These are phyloP conservation scores for Magnusiomyces sp. DNA, from an alignment of 1,139 yeast species.

Conservation along the genomic window DNA sequence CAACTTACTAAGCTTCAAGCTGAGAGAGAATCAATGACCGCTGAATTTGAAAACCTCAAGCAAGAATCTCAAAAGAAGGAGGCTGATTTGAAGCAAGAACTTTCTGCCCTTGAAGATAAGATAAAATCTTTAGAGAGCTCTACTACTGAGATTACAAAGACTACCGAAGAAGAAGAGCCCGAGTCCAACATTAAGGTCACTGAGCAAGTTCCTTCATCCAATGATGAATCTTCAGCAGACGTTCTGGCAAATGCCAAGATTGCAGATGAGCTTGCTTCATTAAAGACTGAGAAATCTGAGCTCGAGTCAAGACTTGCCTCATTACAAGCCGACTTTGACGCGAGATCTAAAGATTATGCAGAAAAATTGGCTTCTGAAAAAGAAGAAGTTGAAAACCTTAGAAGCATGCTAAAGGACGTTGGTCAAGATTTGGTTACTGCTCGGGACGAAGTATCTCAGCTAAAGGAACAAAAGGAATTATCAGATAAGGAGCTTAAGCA, in stretches of 20 bases:
- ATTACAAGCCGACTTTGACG: not conserved
- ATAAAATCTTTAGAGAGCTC: not conserved
- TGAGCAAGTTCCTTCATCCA: not conserved
- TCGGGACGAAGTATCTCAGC: conserved; percentile 2
- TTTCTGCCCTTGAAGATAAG: too few species aligned
- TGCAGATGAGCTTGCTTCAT: not conserved
- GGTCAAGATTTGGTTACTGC: conserved; percentile 62
- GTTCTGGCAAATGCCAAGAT: not conserved
- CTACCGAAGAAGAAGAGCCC: conserved; percentile 6
- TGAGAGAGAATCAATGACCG: not conserved
- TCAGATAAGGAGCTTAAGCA: conserved; percentile 4
- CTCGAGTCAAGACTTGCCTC: conserved; percentile 1
- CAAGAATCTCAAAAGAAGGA: too few species aligned
- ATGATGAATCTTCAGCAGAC: not conserved
- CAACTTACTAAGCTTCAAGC: not conserved
- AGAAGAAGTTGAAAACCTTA: conserved; percentile 50
- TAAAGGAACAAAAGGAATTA: conserved; percentile 5
- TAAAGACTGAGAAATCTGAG: not conserved
- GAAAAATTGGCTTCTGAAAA: conserved; percentile 46
- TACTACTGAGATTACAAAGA: not conserved
- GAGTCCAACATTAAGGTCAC: conserved; percentile 5
- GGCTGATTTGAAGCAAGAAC: too few species aligned
- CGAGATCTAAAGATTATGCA: conserved; percentile 37
- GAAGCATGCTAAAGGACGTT: conserved; percentile 63
- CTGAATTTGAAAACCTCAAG: too few species aligned